Evolutionary conservation across 257 asterid species (phyloP).

Genomic region (Solanum chaucha): DNA sequence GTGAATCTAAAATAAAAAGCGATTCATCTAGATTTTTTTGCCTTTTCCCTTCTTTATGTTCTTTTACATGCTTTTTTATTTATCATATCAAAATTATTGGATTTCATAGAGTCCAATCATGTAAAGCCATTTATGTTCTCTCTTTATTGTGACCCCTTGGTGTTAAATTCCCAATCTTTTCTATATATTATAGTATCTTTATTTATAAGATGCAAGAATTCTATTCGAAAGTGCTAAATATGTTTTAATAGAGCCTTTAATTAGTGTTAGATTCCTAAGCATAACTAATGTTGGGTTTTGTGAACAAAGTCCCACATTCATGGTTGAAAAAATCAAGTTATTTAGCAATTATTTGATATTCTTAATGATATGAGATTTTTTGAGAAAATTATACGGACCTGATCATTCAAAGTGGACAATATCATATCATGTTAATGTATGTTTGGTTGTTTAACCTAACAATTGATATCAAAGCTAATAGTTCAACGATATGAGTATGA

Average conservation of each 20-base stretch:
- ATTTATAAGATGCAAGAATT: not conserved
- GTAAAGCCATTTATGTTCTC: not conserved
- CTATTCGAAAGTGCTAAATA: not conserved
- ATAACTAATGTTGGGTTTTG: not conserved
- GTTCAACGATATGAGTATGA: not conserved
- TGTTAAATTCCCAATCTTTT: not conserved
- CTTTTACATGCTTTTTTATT: not conserved
- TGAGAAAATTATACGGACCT: rapidly evolving
- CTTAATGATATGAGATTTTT: not conserved
- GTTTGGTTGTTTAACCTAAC: not conserved
- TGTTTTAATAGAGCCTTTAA: not conserved
- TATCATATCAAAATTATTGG: not conserved
- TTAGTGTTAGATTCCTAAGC: not conserved
- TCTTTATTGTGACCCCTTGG: not conserved
- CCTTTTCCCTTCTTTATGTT: not conserved
- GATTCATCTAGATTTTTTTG: not conserved
- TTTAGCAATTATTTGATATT: not conserved
- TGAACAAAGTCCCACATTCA: not conserved
- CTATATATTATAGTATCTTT: not conserved
- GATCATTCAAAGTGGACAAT: not conserved
- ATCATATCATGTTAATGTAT: not conserved
- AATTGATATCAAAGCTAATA: not conserved
- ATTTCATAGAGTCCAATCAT: not conserved
- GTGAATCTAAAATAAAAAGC: not conserved
- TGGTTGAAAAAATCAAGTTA: not conserved